Evolutionary conservation across 2,329 filamentous ascomycete genomes (phyloP), one percentile per base, ranked within the genome.

Genomic region (Eurotiales sp.): DNA sequence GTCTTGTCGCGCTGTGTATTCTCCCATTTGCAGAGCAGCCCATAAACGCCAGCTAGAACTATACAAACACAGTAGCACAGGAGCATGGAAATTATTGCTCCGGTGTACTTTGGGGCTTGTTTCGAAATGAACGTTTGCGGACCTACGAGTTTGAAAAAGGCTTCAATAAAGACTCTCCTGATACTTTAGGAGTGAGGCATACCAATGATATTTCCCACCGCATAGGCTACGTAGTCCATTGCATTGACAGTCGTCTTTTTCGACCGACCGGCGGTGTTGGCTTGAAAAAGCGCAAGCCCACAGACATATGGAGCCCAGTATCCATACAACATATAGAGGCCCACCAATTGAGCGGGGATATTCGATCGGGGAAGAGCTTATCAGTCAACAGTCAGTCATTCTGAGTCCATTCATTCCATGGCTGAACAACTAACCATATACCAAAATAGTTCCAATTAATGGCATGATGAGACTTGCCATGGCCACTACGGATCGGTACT

Each of bases 131-230:
- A 71, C 0, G 65, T 68, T 48, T 69, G 66, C 3, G 68, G 67
- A 1, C 45, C 45, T 47, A 27, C 8, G 8, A 47, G 27, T 11
- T 11, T 2, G 22, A 21, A 8, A 14, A 14, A 14, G 10, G 29
- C n/a, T n/a, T n/a, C n/a, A n/a, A n/a, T n/a, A n/a, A n/a, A n/a
- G n/a, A n/a, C n/a, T n/a, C n/a, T n/a, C n/a, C n/a, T n/a, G n/a
- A n/a, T n/a, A n/a, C n/a, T n/a, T n/a, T n/a, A n/a, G n/a, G n/a
- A n/a, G n/a, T 5, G 34, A 25, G 10, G 8, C 19, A 21, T 29
- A 47, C 68, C 67, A 27, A 70, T 67, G 4, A 71, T 55, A 51
- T 70, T 70, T 1, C 66, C 67, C 1, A 65, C 61, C 5, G 61
- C 63, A 50, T 65, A 71, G 8, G 62, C 66, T 15, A 71, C 61